Conservation (phyloP, 352 stramenopile species). For the Phytophthora ohioensis region DNA sequence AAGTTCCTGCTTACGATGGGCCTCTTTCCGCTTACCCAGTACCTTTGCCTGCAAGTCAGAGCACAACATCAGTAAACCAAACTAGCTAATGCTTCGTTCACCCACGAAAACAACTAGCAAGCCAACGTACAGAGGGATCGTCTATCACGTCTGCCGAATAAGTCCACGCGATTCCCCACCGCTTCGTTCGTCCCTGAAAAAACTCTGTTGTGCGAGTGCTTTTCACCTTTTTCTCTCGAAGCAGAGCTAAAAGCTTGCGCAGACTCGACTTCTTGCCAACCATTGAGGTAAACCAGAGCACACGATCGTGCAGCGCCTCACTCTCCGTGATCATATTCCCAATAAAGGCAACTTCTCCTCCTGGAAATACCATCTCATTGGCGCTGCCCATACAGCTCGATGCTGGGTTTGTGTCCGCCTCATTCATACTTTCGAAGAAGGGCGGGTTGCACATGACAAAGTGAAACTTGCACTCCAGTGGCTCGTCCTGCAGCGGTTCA, state of each 20-base stretch:
- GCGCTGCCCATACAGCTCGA: constrained; percentile 74
- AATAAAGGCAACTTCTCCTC: constrained; percentile 96
- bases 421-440: constrained; percentile 91
- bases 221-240: constrained; percentile 71
- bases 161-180: constrained; percentile 96
- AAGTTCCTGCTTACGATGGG: constrained; percentile 61
- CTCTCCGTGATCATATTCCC: constrained; percentile 94
- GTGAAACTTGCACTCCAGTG: constrained; percentile 57
- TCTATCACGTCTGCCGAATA: constrained; percentile 60
- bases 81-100: neutral
- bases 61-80: constrained; percentile 8
- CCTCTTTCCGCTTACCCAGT: constrained; percentile 85
- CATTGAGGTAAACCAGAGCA: constrained; percentile 97
- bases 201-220: constrained; percentile 95
- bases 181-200: constrained; percentile 92
- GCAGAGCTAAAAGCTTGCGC: constrained; percentile 83
- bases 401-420: constrained; percentile 84
- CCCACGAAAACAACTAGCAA: neutral
- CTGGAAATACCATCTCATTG: constrained; percentile 89
- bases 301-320: constrained; percentile 65
- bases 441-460: constrained; percentile 98
- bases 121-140: constrained; percentile 45
- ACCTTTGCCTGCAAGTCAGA: constrained; percentile 66
- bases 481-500: constrained; percentile 55
- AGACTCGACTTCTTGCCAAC: constrained; percentile 94